Conservation (phyloP, 345 rosid species). For the Mangifera indica region DNA sequence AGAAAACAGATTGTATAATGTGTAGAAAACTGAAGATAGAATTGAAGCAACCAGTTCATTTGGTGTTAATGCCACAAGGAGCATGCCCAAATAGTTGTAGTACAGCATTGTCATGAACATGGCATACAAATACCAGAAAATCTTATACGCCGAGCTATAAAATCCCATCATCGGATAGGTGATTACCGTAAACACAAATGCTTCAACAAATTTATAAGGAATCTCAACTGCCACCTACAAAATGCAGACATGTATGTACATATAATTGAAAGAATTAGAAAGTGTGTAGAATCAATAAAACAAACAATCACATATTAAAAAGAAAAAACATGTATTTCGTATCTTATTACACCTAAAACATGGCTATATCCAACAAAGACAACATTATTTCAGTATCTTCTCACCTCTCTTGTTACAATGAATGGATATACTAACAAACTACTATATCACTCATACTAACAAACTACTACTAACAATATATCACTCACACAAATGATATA, state of each 20-base stretch:
- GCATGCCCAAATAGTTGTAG: conserved; percentile 68
- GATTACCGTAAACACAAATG: conserved; percentile 37
- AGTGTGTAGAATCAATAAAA: too few relatives aligned
- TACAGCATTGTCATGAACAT: conserved; percentile 53
- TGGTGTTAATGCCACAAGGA: conserved; percentile 63
- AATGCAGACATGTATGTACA: neutral
- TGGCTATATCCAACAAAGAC: too few relatives aligned
- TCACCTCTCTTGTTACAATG: too few relatives aligned
- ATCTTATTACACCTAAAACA: too few relatives aligned
- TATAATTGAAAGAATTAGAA: too few relatives aligned
- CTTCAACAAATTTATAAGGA: conserved; percentile 55
- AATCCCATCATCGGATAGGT: conserved; percentile 76
- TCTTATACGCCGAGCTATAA: conserved; percentile 46
- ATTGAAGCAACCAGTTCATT: conserved; percentile 56
- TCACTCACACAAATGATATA: too few relatives aligned
- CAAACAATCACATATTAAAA: too few relatives aligned
- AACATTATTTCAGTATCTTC: too few relatives aligned
- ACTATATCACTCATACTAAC: too few relatives aligned
- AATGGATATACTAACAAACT: too few relatives aligned
- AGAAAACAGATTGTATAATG: conserved; percentile 50
- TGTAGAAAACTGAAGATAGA: conserved; percentile 40
- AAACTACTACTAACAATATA: too few relatives aligned
- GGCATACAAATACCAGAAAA: conserved; percentile 62
- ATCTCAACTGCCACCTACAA: conserved; percentile 65
- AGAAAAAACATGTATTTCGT: too few relatives aligned